Conservation (phyloP, 2,329 filamentous ascomycete genomes). For the Arthrinium puccinioides region DNA sequence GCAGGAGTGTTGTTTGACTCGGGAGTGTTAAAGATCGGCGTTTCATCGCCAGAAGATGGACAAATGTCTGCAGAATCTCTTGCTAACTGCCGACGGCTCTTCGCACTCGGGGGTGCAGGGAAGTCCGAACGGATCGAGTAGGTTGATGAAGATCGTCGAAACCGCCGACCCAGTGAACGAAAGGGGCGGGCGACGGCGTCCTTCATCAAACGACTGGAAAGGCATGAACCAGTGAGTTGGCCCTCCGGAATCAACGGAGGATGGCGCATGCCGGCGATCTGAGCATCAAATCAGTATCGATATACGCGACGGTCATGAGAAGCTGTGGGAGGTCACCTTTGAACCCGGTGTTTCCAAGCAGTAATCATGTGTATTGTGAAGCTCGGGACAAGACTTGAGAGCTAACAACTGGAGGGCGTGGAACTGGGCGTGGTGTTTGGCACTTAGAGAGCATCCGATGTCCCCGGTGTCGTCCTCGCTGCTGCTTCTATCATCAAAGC, state of each 20-base stretch:
- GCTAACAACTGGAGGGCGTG: conserved; percentile 7
- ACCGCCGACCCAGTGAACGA: conserved; percentile 12
- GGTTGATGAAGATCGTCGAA: conserved; percentile 16
- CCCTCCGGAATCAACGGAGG: neutral
- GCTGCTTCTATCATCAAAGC: conserved; percentile 2
- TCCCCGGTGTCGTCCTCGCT: conserved; percentile 2
- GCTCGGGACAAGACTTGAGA: conserved; percentile 20
- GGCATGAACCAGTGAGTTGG: neutral
- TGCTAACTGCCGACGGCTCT: conserved; percentile 18
- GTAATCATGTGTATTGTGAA: conserved; percentile 8
- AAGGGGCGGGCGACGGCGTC: conserved; percentile 13
- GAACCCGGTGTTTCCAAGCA: neutral
- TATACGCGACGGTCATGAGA: neutral
- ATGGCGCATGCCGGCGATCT: too few relatives aligned
- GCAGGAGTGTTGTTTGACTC: conserved; percentile 11
- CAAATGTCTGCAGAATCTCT: conserved; percentile 18
- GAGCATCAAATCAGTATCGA: neutral
- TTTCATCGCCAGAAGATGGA: conserved; percentile 21
- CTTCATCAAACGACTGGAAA: conserved; percentile 7
- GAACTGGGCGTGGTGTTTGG: conserved; percentile 8
- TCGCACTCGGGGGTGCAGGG: conserved; percentile 14
- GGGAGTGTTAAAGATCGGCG: conserved; percentile 20
- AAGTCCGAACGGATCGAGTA: conserved; percentile 19
- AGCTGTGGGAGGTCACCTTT: neutral
- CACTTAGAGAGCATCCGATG: conserved; percentile 5